Evolutionary conservation across 2,329 filamentous ascomycete species (phyloP).

Genomic region (Pleurostoma richardsiae): DNA sequence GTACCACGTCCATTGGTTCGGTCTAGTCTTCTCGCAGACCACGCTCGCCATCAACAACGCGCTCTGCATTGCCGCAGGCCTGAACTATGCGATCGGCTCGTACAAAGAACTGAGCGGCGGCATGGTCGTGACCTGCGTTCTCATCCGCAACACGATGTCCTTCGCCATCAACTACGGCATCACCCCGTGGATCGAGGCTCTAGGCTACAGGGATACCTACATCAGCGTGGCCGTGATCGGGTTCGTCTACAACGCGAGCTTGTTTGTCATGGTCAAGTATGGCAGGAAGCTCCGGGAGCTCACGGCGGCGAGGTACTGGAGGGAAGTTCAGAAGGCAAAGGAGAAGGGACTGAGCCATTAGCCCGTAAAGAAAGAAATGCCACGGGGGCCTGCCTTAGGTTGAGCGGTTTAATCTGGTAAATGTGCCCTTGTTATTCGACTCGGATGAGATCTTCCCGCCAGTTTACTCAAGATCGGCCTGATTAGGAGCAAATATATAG

Average conservation of each 20-base stretch:
- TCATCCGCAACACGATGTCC: constrained; percentile 30
- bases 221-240: constrained; percentile 27
- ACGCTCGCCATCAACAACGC: constrained; percentile 19
- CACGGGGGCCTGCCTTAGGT: no score
- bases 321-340: constrained; percentile 2
- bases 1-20: constrained; percentile 24
- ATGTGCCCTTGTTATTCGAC: no score
- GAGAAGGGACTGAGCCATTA: constrained; percentile 4
- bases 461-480: no score
- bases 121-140: constrained; percentile 21
- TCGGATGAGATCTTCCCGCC: no score
- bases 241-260: constrained; percentile 30
- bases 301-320: constrained; percentile 4
- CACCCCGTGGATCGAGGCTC: constrained; percentile 22
- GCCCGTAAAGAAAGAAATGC: no score
- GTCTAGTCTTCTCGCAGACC: constrained; percentile 19
- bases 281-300: constrained; percentile 17
- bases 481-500: no score
- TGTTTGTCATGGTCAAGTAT: constrained; percentile 40
- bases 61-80: constrained; percentile 15
- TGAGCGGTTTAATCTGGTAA: no score
- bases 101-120: constrained; percentile 22
- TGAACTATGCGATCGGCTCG: constrained; percentile 23
- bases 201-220: constrained; percentile 31
- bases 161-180: constrained; percentile 31